These are phyloP conservation scores for Aspergillus diversus DNA, from an alignment of 495 filamentous ascomycete species.

Conservation along the genomic window DNA sequence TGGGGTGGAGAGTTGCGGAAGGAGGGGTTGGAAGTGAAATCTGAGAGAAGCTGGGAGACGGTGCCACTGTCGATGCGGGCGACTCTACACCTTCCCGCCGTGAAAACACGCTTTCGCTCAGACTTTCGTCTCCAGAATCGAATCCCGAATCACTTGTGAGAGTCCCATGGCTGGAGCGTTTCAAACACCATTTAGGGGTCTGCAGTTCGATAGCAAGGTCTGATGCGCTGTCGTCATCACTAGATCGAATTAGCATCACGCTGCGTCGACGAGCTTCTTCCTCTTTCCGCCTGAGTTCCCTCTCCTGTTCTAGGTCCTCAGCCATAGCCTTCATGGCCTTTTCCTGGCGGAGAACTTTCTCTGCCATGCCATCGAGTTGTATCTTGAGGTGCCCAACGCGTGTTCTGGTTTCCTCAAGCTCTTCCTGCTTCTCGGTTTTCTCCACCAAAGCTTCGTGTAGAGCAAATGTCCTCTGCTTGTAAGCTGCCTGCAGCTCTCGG, in stretches of 20 bases:
- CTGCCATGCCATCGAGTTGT: slow-evolving; percentile 78
- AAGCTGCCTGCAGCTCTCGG: slow-evolving; percentile 68
- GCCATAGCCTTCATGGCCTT: slow-evolving; percentile 63
- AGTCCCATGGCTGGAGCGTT: slow-evolving; percentile 57
- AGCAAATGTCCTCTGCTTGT: slow-evolving; percentile 62
- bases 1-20: slow-evolving; percentile 23
- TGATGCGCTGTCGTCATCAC: slow-evolving; percentile 48
- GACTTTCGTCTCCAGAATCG: slow-evolving; percentile 59
- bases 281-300: slow-evolving; percentile 55
- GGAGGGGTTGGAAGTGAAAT: slow-evolving; percentile 37
- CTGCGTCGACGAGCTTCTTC: slow-evolving; percentile 51
- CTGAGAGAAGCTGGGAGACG: slow-evolving; percentile 45
- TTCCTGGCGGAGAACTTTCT: slow-evolving; percentile 67
- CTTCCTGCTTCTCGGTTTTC: slow-evolving; percentile 67
- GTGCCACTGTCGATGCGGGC: slow-evolving; percentile 51
- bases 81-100: slow-evolving; percentile 56
- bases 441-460: slow-evolving; percentile 65
- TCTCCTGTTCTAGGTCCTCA: slow-evolving; percentile 65
- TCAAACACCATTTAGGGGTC: slow-evolving; percentile 48
- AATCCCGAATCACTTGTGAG: slow-evolving; percentile 57
- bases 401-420: slow-evolving; percentile 75
- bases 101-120: slow-evolving; percentile 66
- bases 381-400: slow-evolving; percentile 65
- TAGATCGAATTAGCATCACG: slow-evolving; percentile 36
- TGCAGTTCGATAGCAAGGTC: slow-evolving; percentile 58